phyloP scores from a whole-genome alignment of 257 asterid species.

The Orobanche coerulescens region DNA sequence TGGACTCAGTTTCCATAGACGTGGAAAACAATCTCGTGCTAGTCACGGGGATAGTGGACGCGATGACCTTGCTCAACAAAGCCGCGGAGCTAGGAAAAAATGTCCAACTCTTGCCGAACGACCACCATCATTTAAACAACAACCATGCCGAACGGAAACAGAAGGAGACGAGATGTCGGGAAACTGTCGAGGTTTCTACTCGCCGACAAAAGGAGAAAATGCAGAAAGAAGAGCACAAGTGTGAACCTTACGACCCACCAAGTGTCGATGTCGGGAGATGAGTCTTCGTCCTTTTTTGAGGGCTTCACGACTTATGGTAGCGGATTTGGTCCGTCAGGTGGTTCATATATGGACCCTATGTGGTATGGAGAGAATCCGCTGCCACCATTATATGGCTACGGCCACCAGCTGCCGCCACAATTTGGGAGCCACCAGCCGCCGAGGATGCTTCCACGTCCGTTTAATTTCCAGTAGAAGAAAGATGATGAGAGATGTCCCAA shows the following conservation, averaged over 20 bases:
- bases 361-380: constrained; percentile 11
- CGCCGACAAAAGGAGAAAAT: background rate
- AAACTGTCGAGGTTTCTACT: constrained; percentile 16
- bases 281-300: constrained; percentile 2
- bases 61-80: constrained; percentile 11
- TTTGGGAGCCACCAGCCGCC: constrained; percentile 6
- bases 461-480: constrained; percentile 16
- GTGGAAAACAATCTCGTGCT: constrained; percentile 15
- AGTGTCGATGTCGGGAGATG: constrained; percentile 16
- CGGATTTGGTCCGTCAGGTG: constrained; percentile 3
- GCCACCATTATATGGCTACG: background rate
- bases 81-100: constrained; percentile 20
- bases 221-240: constrained; percentile 21
- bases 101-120: constrained; percentile 20
- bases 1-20: constrained; percentile 14
- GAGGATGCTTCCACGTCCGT: constrained; percentile 21
- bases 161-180: background rate
- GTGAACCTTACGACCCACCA: constrained; percentile 23
- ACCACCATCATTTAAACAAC: background rate
- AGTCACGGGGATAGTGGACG: constrained; percentile 21
- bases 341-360: constrained; percentile 5
- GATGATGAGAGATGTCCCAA: too few species aligned
- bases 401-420: background rate
- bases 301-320: background rate
- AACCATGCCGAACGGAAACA: background rate